These are phyloP conservation scores for Heracleum sosnowskyi DNA, from an alignment of 129 eudicot genomes.

Conservation along the genomic window DNA sequence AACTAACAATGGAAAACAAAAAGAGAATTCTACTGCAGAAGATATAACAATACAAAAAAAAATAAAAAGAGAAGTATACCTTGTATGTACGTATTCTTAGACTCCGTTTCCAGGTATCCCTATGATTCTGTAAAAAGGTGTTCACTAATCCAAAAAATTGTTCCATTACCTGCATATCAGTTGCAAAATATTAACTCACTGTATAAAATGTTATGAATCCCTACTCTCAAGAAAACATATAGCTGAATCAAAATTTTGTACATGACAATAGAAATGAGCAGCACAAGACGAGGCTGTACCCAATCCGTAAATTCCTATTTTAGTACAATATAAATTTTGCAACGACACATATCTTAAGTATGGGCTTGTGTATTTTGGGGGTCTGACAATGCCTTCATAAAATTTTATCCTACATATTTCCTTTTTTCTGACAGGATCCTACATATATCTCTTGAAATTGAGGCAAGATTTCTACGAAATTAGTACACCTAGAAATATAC, in stretches of 20 bases:
- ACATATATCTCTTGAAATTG: neutral
- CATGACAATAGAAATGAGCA: neutral
- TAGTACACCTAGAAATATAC: neutral
- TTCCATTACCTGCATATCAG: constrained; percentile 84
- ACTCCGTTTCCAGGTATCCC: constrained; percentile 89
- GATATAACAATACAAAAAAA: too few relatives aligned
- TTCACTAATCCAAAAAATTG: constrained; percentile 94
- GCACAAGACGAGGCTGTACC: neutral
- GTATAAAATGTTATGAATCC: neutral
- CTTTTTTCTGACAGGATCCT: too few relatives aligned
- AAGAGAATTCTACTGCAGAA: too few relatives aligned
- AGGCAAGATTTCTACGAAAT: neutral
- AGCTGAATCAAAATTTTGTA: neutral
- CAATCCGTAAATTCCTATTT: neutral
- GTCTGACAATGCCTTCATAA: neutral
- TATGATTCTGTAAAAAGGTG: constrained; percentile 84
- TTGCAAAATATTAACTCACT: neutral
- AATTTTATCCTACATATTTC: neutral
- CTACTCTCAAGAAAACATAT: neutral
- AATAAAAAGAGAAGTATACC: constrained; percentile 32
- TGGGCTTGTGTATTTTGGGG: neutral
- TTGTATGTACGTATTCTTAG: constrained; percentile 86
- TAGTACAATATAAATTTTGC: neutral
- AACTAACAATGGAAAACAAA: neutral
- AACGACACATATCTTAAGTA: neutral